Conservation (phyloP, 495 filamentous ascomycete species). For the Talaromyces adpressus region DNA sequence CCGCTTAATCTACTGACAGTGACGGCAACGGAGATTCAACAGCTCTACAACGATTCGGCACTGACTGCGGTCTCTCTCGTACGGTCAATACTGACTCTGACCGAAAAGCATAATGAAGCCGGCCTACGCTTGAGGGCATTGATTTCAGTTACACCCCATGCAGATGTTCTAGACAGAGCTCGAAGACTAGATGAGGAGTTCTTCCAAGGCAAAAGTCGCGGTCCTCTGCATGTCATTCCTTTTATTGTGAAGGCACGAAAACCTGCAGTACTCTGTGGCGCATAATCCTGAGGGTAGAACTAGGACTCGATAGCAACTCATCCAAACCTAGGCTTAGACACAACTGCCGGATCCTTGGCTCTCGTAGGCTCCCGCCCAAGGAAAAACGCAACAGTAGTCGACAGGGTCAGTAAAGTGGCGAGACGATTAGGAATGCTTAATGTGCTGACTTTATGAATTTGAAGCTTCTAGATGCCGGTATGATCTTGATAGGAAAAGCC, state of each 20-base stretch:
- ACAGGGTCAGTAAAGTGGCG: background rate
- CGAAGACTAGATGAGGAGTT: conserved; percentile 26
- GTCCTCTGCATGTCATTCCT: conserved; percentile 36
- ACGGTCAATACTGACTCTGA: conserved; percentile 39
- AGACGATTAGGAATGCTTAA: too few relatives aligned
- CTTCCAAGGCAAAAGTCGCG: conserved; percentile 17
- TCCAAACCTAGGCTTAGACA: conserved; percentile 19
- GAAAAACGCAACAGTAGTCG: conserved; percentile 25
- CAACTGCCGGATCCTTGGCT: conserved; percentile 25
- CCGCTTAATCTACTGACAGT: background rate
- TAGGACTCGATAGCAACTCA: conserved; percentile 15
- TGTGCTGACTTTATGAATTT: too few relatives aligned
- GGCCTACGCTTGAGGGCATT: conserved; percentile 15
- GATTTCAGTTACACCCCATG: conserved; percentile 26
- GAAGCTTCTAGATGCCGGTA: conserved; percentile 26
- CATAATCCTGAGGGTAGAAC: background rate
- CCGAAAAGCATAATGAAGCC: conserved; percentile 35
- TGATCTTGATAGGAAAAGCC: conserved; percentile 36
- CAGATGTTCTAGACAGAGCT: conserved; percentile 20
- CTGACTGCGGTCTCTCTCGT: conserved; percentile 37
- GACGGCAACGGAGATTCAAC: background rate
- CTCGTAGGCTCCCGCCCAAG: conserved; percentile 24
- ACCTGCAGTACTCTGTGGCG: background rate
- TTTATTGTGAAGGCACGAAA: conserved; percentile 25
- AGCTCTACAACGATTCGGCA: background rate